Base-by-base conservation (phyloP, 208 protist genomes). In the Leishmania tropica region DNA sequence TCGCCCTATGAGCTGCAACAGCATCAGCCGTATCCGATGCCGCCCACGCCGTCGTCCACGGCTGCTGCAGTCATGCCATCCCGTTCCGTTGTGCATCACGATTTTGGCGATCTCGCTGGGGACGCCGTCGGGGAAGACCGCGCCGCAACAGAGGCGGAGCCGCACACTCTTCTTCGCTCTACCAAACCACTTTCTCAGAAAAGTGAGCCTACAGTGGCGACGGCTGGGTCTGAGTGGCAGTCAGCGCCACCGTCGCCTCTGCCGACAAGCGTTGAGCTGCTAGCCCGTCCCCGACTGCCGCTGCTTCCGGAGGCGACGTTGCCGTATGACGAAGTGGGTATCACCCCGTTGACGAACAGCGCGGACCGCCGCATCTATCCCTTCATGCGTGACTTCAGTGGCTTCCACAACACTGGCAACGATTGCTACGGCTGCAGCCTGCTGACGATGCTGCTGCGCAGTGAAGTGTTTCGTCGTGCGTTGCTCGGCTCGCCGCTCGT, bases 401-500 rank as follows among this genome's bases (percentile, higher is more conserved):
- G 94, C 53, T 97, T 97, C 78, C 81, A 87, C 72, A 97, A 97
- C 79, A 53, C 70, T 10, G 89, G 90, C 58, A 95, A 94, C 77
- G 89, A 95, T 84, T 97, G 94, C 83, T 97, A 97, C 83, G 94
- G 90, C 42, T 96, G 92, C 85, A 95, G 92, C 64, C 88, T 96
- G 28, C 78, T 97, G 58, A 95, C 91, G 17, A 80, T 96, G 72
- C 81, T 97, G 60, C 81, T 97, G 58, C 92, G 91, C 11, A 93
- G 85, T 78, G n/a, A 78, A 31, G 31, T 81, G 15, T 97, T 97
- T 80, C 87, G 86, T 11, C 70, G 62, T 13, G 81, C 84, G 31
- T 83, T 97, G 70, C 65, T 83, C 11, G 54, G 17, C 28, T 88
- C 88, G 1, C 87, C 86, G 35, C 42, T 88, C 5, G 74, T 83